Evolutionary conservation across 352 stramenopile species (phyloP).

Genomic region (Pythium coloratum): DNA sequence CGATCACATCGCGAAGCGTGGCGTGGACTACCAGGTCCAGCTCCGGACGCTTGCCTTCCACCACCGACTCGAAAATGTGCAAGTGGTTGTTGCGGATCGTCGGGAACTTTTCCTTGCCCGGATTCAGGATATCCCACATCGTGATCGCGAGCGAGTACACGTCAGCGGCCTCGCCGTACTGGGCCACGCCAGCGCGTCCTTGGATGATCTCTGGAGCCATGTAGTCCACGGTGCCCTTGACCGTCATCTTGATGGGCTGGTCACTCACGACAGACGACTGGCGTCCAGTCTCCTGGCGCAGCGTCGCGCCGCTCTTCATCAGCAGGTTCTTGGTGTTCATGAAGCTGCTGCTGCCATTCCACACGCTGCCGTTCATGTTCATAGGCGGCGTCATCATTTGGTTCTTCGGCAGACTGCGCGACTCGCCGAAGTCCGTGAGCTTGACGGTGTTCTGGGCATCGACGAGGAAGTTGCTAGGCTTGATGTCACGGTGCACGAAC

Average conservation of each 20-base stretch:
- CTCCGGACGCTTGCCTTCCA: slow-evolving; percentile 41
- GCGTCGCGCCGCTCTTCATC: slow-evolving; percentile 10
- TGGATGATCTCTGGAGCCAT: slow-evolving; percentile 85
- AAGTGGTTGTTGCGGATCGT: slow-evolving; percentile 42
- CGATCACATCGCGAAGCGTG: slow-evolving; percentile 29
- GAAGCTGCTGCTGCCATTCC: background rate
- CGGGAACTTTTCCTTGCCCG: slow-evolving; percentile 48
- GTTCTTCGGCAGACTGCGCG: slow-evolving; percentile 13
- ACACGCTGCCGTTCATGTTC: background rate
- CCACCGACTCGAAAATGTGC: slow-evolving; percentile 46
- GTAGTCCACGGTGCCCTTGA: slow-evolving; percentile 76
- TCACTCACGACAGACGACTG: slow-evolving; percentile 2
- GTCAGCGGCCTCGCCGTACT: slow-evolving; percentile 76
- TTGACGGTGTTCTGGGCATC: slow-evolving; percentile 35
- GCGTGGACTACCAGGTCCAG: slow-evolving; percentile 26
- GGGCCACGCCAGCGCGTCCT: slow-evolving; percentile 41
- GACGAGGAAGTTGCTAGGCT: slow-evolving; percentile 71
- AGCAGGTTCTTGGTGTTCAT: background rate
- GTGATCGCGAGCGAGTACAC: slow-evolving; percentile 77
- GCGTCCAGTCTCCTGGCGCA: slow-evolving; percentile 15
- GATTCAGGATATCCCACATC: slow-evolving; percentile 73
- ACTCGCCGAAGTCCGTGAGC: slow-evolving; percentile 3
- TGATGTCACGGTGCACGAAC: slow-evolving; percentile 82
- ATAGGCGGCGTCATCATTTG: slow-evolving; percentile 4
- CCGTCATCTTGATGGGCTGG: slow-evolving; percentile 39